A percentile compares a stretch with the other conserved stretches of the same genome.
phyloP scores from a whole-genome alignment of 805 yeast species.

The Teunomyces tritomae region DNA sequence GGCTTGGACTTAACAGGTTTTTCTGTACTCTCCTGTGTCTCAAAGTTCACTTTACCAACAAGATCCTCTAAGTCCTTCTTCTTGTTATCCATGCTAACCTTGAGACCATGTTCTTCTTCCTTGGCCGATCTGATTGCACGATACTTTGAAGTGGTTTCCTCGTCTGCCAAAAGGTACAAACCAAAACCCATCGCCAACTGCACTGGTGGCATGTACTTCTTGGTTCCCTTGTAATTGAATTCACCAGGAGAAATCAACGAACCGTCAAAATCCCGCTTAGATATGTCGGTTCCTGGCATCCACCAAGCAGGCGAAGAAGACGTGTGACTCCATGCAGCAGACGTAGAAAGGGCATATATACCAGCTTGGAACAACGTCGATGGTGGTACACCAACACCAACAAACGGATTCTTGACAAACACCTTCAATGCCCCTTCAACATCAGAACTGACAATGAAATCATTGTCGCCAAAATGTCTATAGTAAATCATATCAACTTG shows the following conservation, averaged over 20 bases:
- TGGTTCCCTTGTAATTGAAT: constrained; percentile 53
- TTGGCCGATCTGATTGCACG: constrained; percentile 25
- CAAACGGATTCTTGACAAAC: constrained; percentile 75
- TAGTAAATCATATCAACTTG: constrained; percentile 81
- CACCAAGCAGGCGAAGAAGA: constrained; percentile 82
- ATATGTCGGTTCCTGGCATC: constrained; percentile 64
- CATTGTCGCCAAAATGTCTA: constrained; percentile 71
- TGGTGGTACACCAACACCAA: constrained; percentile 74
- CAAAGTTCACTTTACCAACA: constrained; percentile 3
- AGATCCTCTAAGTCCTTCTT: constrained; percentile 35
- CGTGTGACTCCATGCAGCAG: constrained; percentile 89
- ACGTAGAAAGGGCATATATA: constrained; percentile 71
- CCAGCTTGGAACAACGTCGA: constrained; percentile 89
- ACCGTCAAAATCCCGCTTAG: constrained; percentile 66
- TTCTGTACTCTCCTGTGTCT: neutral
- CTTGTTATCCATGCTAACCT: constrained; percentile 32
- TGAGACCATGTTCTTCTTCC: constrained; percentile 39
- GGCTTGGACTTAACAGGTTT: neutral
- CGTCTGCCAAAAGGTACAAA: constrained; percentile 68
- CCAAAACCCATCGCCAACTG: constrained; percentile 90
- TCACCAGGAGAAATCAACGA: constrained; percentile 59
- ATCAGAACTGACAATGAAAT: constrained; percentile 71
- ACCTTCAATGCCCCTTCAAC: constrained; percentile 72
- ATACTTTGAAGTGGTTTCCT: constrained; percentile 43
- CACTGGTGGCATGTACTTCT: constrained; percentile 68